Evolutionary conservation across 1,284 basidiomycete species (phyloP).

Genomic region (Rhodotorula sp.): DNA sequence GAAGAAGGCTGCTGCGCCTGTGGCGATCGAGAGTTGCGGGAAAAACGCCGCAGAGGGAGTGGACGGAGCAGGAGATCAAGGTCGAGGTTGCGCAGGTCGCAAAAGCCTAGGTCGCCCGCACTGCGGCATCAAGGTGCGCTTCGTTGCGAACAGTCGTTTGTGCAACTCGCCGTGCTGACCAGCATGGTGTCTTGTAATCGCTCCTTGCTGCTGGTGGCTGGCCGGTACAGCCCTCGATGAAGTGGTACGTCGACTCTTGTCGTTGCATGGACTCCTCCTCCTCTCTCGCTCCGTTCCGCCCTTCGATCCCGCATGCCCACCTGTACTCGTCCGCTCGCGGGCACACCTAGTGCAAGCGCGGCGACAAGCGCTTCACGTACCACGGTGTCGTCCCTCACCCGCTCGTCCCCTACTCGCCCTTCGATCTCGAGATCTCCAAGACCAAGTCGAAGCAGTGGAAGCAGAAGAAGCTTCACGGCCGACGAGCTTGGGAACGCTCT

Average conservation of each 20-base stretch:
- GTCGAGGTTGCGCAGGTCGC: not conserved
- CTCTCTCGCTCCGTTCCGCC: too few relatives aligned
- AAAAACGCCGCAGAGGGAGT: not conserved
- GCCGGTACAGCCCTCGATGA: not conserved
- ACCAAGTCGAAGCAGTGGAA: conserved; percentile 2
- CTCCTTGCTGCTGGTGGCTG: too few relatives aligned
- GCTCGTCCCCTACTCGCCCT: conserved; percentile 4
- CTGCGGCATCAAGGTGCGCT: conserved; percentile 2
- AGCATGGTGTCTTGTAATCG: too few relatives aligned
- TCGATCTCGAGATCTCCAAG: not conserved
- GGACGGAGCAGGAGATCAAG: not conserved
- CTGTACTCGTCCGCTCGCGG: not conserved
- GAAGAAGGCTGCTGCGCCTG: conserved; percentile 10
- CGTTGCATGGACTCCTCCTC: too few relatives aligned
- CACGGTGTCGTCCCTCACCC: not conserved
- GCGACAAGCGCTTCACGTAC: not conserved
- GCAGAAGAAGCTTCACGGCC: not conserved
- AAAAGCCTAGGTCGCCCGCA: not conserved
- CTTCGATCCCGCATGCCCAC: too few relatives aligned
- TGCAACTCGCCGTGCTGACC: not conserved
- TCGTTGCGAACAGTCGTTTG: not conserved
- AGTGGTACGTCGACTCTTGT: not conserved
- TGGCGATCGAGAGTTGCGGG: not conserved
- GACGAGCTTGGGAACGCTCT: not conserved
- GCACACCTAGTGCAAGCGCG: conserved; percentile 1